phyloP scores from a whole-genome alignment of 2,329 filamentous ascomycete genomes.

The Trichophyton benhamiae region DNA sequence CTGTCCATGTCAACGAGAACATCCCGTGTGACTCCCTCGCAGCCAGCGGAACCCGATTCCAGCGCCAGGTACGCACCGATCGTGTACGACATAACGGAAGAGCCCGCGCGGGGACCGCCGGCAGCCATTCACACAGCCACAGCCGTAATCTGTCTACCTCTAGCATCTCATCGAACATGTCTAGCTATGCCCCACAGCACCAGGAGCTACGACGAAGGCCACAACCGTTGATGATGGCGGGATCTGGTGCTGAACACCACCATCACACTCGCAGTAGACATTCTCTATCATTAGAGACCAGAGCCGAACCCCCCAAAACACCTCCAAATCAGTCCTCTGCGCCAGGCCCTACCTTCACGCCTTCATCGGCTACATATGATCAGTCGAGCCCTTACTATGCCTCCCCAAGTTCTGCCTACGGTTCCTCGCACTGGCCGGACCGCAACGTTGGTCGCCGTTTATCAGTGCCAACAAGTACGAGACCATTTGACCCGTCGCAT shows the following conservation, averaged over 20 bases:
- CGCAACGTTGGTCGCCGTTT: conserved; percentile 50
- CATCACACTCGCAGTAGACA: conserved; percentile 36
- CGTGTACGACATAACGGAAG: conserved; percentile 63
- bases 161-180: conserved; percentile 66
- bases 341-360: conserved; percentile 57
- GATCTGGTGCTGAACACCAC: conserved; percentile 41
- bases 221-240: conserved; percentile 69
- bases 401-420: conserved; percentile 54
- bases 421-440: conserved; percentile 57
- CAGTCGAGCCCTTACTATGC: conserved; percentile 62
- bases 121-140: conserved; percentile 62
- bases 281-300: conserved; percentile 53
- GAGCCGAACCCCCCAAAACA: conserved; percentile 50
- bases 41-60: conserved; percentile 81
- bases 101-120: conserved; percentile 63
- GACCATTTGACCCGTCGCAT: conserved; percentile 60
- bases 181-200: conserved; percentile 50
- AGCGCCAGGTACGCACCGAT: conserved; percentile 82
- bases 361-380: conserved; percentile 59
- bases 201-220: conserved; percentile 61
- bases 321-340: conserved; percentile 53
- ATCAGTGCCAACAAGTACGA: conserved; percentile 65
- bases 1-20: conserved; percentile 93
- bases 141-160: conserved; percentile 76
- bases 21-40: conserved; percentile 90